Evolutionary conservation across 345 rosid species (phyloP), one percentile per base, ranked within the genome.

Genomic region (Pugionium cornutum): DNA sequence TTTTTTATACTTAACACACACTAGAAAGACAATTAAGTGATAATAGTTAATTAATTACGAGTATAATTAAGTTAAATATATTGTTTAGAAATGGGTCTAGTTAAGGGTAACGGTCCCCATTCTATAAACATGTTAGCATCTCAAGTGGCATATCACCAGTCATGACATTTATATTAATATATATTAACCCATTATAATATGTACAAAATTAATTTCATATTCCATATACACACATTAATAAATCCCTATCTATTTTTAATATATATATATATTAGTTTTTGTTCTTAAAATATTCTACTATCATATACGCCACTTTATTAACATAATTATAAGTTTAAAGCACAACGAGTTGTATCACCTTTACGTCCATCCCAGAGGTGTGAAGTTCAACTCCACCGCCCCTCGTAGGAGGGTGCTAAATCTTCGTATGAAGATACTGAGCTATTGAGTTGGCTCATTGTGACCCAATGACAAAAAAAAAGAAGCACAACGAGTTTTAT

Each of bases 61-160:
- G 45, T 46, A 33, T 43, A n/a, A 18, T 18, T 49, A 33, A 55
- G 53, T 71, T 63, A 65, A 49, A 9, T 33, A 53, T 53, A 9
- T 26, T 4, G 37, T 55, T 71, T 50, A 34, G 39, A 56, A 56
- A 7, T 28, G 59, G 64, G 47, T 72, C 18, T 50, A 43, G 4
- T 47, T 45, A 53, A 73, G 52, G 28, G 46, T 37, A 45, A 53
- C 52, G 50, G 77, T 74, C 73, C 77, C 77, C 77, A 53, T 74
- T 53, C 68, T 28, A 45, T 60, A 61, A 74, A 74, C 73, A 74
- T 74, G 77, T 66, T 53, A 53, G 46, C 73, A 67, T 74, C 64
- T 59, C 52, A 53, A 53, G 77, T 40, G 59, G 64, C 77, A 73
- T 27, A 35, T 52, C 65, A 63, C 18, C 43, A 53, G 29, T 34